phyloP scores from a whole-genome alignment of 225 moss, liverwort and hornwort genomes.

The Asterella californica region DNA sequence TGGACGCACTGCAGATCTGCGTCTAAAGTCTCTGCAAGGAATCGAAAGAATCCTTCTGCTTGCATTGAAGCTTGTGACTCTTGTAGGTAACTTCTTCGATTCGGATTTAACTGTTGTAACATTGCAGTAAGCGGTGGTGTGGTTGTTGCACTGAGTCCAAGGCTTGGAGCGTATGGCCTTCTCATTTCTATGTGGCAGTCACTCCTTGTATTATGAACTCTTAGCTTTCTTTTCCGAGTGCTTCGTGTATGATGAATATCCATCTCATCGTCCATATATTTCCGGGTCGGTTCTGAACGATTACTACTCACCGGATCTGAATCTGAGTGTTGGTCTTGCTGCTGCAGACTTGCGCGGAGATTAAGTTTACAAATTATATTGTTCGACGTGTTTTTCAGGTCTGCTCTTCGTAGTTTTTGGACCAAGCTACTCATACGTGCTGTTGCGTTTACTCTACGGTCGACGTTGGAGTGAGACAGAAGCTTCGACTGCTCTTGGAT shows the following conservation, averaged over 20 bases:
- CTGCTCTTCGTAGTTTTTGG: conserved; percentile 81
- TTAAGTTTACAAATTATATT: background rate
- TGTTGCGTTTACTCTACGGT: conserved; percentile 71
- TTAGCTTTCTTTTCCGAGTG: too few relatives aligned
- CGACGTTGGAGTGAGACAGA: conserved; percentile 89
- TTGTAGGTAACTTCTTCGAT: conserved; percentile 44
- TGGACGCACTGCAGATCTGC: conserved; percentile 39
- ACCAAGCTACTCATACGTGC: conserved; percentile 80
- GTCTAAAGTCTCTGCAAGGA: conserved; percentile 46
- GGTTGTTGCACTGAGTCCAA: background rate
- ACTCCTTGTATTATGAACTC: background rate
- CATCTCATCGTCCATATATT: background rate
- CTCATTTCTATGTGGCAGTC: background rate
- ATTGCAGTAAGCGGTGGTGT: background rate
- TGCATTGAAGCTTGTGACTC: conserved; percentile 79
- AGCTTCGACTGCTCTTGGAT: conserved; percentile 81
- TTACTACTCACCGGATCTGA: background rate
- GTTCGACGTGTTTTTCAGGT: conserved; percentile 42
- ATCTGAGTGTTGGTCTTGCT: too few relatives aligned
- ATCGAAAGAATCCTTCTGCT: conserved; percentile 76
- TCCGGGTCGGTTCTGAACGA: background rate
- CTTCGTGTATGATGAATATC: too few relatives aligned
- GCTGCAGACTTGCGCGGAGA: too few relatives aligned
- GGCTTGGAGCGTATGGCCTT: too few relatives aligned
- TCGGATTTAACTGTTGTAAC: background rate